Percentiles rank a stretch among this genome's conserved stretches.
These are phyloP conservation scores for Colletotrichum spaethianum DNA, from an alignment of 2,329 filamentous ascomycete genomes.

Conservation along the genomic window DNA sequence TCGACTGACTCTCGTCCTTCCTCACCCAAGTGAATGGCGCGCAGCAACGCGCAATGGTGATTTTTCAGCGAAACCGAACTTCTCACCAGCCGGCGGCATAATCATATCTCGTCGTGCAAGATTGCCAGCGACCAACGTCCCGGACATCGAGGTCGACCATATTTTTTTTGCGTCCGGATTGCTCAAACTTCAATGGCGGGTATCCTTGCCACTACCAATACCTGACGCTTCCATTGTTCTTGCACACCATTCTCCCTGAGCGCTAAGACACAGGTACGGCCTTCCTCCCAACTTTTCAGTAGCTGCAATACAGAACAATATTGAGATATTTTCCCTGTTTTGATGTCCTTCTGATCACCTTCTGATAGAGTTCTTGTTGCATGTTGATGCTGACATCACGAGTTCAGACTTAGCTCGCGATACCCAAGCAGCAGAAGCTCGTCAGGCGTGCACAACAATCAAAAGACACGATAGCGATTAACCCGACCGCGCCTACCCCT, in stretches of 20 bases:
- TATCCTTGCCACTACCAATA: conserved; percentile 13
- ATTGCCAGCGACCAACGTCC: conserved; percentile 23
- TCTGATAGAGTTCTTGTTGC: background rate
- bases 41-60: conserved; percentile 38
- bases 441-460: conserved; percentile 22
- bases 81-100: conserved; percentile 23
- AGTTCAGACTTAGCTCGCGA: conserved; percentile 5
- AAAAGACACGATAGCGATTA: conserved; percentile 20
- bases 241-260: conserved; percentile 30
- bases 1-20: conserved; percentile 32
- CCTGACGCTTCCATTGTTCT: conserved; percentile 38
- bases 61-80: conserved; percentile 38
- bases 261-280: conserved; percentile 28
- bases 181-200: conserved; percentile 27
- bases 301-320: background rate
- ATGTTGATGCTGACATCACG: conserved; percentile 3
- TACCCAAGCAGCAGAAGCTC: conserved; percentile 22
- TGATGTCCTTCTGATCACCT: no score
- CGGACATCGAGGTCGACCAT: conserved; percentile 5
- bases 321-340: background rate
- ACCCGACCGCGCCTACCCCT: background rate
- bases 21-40: conserved; percentile 35
- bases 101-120: conserved; percentile 13
- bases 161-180: conserved; percentile 17
- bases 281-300: conserved; percentile 11